These are phyloP conservation scores for Hypoxylon fuscum DNA, from an alignment of 495 filamentous ascomycete species.

Conservation along the genomic window DNA sequence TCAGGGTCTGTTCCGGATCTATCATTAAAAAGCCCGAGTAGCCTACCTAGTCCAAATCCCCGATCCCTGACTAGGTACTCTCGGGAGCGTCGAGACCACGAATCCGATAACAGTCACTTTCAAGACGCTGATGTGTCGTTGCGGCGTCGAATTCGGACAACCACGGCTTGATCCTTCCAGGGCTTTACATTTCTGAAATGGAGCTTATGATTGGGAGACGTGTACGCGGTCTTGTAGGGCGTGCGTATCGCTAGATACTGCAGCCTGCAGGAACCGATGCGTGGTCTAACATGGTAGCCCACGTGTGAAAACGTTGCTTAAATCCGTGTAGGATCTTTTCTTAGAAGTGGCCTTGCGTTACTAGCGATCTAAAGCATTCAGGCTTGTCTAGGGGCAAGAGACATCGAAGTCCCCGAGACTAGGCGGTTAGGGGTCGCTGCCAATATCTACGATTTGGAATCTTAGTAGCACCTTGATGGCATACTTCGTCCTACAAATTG, in stretches of 20 bases:
- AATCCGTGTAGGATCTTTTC: neutral
- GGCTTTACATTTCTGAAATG: neutral
- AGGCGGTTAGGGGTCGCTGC: neutral
- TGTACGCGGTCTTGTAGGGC: neutral
- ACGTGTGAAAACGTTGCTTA: neutral
- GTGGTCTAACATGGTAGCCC: neutral
- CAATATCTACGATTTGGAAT: neutral
- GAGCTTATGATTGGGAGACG: neutral
- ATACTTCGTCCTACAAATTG: neutral
- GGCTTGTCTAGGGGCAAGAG: neutral
- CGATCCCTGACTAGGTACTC: too few species aligned
- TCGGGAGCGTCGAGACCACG: neutral
- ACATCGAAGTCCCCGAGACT: neutral
- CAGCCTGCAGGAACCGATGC: neutral
- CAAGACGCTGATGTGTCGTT: neutral
- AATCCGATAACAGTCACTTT: neutral
- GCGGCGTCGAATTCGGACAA: neutral
- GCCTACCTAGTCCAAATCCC: too few species aligned
- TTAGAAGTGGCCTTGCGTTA: neutral
- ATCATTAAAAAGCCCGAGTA: neutral
- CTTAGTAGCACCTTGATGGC: neutral
- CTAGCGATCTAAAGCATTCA: neutral
- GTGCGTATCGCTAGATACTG: neutral
- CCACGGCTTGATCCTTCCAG: neutral
- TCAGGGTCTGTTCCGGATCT: neutral